Evolutionary conservation across 2,329 filamentous ascomycete species (phyloP), one percentile per base, ranked within the genome.

Genomic region (Talaromyces sp.): DNA sequence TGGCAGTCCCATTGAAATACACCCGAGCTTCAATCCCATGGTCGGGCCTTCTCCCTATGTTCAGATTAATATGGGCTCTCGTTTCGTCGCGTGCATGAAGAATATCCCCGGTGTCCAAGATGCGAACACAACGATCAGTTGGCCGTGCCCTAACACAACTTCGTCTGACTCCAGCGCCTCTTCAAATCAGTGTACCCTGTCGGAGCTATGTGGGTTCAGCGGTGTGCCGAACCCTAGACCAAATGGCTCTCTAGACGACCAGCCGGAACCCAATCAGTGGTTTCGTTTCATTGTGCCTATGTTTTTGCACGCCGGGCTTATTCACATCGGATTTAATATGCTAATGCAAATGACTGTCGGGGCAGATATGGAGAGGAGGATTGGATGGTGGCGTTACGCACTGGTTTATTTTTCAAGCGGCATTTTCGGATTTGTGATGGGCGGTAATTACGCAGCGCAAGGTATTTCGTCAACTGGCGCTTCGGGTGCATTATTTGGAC

Each of bases 311-410:
- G 93, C 92, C 1, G 95, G 95, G 14, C 80, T 99, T 64, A 89
- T 99, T 68, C 95, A 99, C 75, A 97, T 99, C 65, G 91, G 88
- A 16, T 97, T 98, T 84, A 99, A 99, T 78, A 84, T 99, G 79
- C 84, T 98, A 8, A 84, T 97, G 24, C 95, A 99, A 76, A 79
- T 97, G 72, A 96, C 92, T 0, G 86, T 98, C 63, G 95, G 90
- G 35, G 88, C 90, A 47, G 95, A 99, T 72, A 96, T 99, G 87
- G 95, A 99, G 76, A 86, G 88, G 69, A 87, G 90, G 61, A 97
- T 99, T 71, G 95, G 95, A 3, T 88, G 90, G 43, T 84, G 97
- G 69, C 90, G 95, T 45, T 98, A 96, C 78, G 87, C 90, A 54
- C 78, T 99, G 58, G 92, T 98, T 59, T 99, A 99, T 76, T 85